phyloP scores from a whole-genome alignment of 2,329 filamentous ascomycete genomes.

The Ceratocystis diversiconidia region DNA sequence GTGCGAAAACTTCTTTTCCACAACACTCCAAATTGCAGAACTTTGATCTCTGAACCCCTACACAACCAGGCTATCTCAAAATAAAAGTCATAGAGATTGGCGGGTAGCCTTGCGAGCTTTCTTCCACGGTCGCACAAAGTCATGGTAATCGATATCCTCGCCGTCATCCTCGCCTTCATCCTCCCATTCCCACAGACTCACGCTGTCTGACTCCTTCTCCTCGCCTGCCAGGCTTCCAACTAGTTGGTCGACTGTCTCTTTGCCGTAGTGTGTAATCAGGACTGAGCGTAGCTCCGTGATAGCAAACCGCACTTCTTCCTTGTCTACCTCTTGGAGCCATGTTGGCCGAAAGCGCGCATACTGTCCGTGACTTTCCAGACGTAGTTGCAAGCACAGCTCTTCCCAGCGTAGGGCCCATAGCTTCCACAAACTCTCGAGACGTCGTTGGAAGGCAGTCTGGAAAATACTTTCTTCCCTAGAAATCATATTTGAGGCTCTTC shows the following conservation, averaged over 20 bases:
- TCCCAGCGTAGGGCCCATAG: constrained; percentile 17
- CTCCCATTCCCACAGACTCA: constrained; percentile 18
- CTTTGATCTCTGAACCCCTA: not conserved
- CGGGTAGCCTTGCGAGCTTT: constrained; percentile 13
- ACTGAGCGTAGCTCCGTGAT: constrained; percentile 9
- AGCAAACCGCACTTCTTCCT: not conserved
- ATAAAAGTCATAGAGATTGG: not conserved
- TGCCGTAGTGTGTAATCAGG: constrained; percentile 13
- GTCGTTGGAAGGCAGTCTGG: constrained; percentile 9
- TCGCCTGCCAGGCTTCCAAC: not conserved
- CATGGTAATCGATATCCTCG: constrained; percentile 18
- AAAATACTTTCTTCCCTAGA: constrained; percentile 16
- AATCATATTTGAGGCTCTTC: constrained; percentile 13
- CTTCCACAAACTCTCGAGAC: constrained; percentile 13
- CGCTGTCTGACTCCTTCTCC: constrained; percentile 5
- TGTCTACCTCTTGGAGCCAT: constrained; percentile 11
- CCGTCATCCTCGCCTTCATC: constrained; percentile 13
- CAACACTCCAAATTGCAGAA: not conserved
- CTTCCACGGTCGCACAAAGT: constrained; percentile 18
- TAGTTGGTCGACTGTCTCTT: constrained; percentile 12
- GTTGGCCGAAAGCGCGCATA: constrained; percentile 12
- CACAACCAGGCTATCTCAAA: not conserved
- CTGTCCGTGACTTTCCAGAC: not conserved
- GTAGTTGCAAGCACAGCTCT: constrained; percentile 9
- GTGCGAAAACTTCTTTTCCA: not conserved